These are phyloP conservation scores for Xanthoceras sorbifolium DNA, from an alignment of 345 rosid genomes.

Conservation along the genomic window DNA sequence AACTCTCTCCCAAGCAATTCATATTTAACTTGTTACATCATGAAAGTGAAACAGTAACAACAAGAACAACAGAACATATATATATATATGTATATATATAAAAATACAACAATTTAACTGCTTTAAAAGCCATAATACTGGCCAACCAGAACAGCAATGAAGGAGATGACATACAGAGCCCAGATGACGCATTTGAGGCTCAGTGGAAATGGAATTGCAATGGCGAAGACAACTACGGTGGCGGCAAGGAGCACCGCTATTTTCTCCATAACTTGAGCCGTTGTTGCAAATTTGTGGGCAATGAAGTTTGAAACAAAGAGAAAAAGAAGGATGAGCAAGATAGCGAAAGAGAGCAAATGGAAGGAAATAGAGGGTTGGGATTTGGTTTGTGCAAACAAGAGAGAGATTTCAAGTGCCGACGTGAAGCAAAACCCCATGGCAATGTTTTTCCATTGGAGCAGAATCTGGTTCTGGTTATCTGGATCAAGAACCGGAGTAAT, in stretches of 20 bases:
- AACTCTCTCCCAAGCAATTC: too few relatives aligned
- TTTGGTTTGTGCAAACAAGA: neutral
- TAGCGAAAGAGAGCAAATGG: neutral
- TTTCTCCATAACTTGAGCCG: neutral
- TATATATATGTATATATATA: too few relatives aligned
- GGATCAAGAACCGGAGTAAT: too few relatives aligned
- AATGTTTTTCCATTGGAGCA: neutral
- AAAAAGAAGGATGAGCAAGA: neutral
- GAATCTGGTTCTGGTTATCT: neutral
- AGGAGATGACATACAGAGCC: neutral
- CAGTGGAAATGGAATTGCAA: neutral
- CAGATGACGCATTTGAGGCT: neutral
- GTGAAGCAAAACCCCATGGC: neutral
- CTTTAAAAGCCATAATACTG: too few relatives aligned
- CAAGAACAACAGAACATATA: too few relatives aligned
- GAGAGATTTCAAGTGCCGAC: neutral
- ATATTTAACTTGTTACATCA: too few relatives aligned
- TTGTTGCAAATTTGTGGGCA: neutral
- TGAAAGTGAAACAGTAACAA: too few relatives aligned
- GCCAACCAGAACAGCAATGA: neutral
- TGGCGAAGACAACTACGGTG: neutral
- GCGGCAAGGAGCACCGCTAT: neutral
- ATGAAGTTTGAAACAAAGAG: neutral
- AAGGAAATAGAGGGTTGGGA: neutral
- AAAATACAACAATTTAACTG: too few relatives aligned